Conservation (phyloP, 148 eudicot genomes). For the Rhododendron ovatum region DNA sequence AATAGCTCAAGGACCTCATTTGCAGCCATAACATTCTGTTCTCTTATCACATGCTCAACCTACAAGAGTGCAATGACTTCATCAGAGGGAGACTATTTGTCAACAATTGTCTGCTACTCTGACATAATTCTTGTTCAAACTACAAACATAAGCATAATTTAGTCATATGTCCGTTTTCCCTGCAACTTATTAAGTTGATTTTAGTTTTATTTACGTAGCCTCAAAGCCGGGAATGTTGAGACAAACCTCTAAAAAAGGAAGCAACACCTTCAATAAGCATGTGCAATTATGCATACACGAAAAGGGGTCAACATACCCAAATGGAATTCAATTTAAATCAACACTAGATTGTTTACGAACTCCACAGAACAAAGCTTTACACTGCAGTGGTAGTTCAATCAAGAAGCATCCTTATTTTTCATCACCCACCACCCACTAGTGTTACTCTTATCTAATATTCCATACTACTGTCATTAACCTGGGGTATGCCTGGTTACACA, state of each 20-base stretch:
- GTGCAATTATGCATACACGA: background rate
- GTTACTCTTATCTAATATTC: background rate
- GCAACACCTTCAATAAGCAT: background rate
- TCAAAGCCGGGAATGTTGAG: background rate
- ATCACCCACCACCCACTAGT: background rate
- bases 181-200: too few species aligned
- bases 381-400: background rate
- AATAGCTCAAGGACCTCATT: slow-evolving; percentile 92
- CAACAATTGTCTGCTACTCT: background rate
- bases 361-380: background rate
- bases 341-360: too few species aligned
- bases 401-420: background rate
- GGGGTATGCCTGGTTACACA: background rate
- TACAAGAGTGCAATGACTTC: slow-evolving; percentile 21
- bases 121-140: background rate
- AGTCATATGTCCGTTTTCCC: background rate
- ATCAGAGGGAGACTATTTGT: background rate
- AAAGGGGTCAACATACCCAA: background rate
- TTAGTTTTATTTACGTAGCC: background rate
- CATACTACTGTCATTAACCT: background rate
- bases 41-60: slow-evolving; percentile 99
- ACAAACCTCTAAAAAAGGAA: background rate
- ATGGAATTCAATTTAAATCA: too few species aligned
- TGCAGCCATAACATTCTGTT: slow-evolving; percentile 94
- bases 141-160: background rate